Evolutionary conservation across 192 early-diverging fungal genomes (phyloP), one percentile per base, ranked within the genome.

Genomic region (Backusella liffmaniae): DNA sequence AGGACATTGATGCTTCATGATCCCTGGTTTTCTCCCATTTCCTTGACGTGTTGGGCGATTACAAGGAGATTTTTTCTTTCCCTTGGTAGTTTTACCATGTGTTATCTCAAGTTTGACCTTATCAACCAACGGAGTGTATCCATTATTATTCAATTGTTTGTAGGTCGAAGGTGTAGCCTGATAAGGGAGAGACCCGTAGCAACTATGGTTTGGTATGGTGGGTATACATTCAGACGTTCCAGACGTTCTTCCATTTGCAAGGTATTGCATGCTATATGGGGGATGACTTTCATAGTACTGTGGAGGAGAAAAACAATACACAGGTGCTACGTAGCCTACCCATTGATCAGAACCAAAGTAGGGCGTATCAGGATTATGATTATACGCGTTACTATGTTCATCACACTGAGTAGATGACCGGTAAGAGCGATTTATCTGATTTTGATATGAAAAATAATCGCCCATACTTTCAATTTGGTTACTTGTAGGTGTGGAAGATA

Each of bases 1-100:
- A 70, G 76, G 23, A 26, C 78, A 79, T 56, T 56, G 53, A 9
- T 21, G 53, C 2, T 56, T n/a, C 53, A n/a, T 56, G 21, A 56
- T 10, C 8, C 21, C 53, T 21, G 53, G 8, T 56, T 23, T 56
- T 56, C n/a, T n/a, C 8, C 3, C 8, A 56, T 56, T 56, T 21
- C 53, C n/a, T 56, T 4, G 7, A 21, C 53, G 53, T 56, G 53
- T 8, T 56, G 18, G 53, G 2, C 21, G 53, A 56, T 26, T 56
- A 21, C 53, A 56, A 56, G 53, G 21, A 8, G n/a, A 9, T 2
- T 1, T 21, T 21, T 21, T 21, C 21, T n/a, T 21, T 9, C 18
- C 53, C 8, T 56, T 21, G 6, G 53, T 56, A 26, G 9, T 9
- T 9, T 21, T 56, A 26, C n/a, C 53, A 21, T 56, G n/a, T 0